These are phyloP conservation scores for Gnetum montanum DNA, from an alignment of 75 land plant genomes.

Conservation along the genomic window DNA sequence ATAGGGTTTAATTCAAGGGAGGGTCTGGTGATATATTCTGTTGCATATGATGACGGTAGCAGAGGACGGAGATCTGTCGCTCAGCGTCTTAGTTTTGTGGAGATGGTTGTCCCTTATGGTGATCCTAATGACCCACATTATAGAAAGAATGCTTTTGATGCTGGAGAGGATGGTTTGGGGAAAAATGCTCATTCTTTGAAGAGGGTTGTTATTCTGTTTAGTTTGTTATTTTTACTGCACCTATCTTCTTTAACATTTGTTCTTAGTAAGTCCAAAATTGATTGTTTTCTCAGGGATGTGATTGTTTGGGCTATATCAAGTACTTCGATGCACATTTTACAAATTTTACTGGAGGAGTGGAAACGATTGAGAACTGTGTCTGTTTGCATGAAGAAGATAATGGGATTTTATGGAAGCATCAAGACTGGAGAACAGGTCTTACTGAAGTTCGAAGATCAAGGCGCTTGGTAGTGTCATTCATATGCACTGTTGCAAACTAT, in stretches of 20 bases:
- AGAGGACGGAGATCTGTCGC: slow-evolving; percentile 91
- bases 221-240: too few species aligned
- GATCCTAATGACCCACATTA: slow-evolving; percentile 98
- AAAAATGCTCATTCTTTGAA: slow-evolving; percentile 96
- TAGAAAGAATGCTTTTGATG: slow-evolving; percentile 99
- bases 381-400: slow-evolving; percentile 98
- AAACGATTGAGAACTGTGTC: slow-evolving; percentile 92
- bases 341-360: slow-evolving; percentile 91
- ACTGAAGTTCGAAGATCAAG: slow-evolving; percentile 92
- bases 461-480: slow-evolving; percentile 80
- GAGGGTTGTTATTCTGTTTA: slow-evolving; percentile 38
- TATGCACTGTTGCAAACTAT: slow-evolving; percentile 97
- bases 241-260: too few species aligned
- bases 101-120: slow-evolving; percentile 99
- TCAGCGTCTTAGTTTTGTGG: slow-evolving; percentile 92
- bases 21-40: slow-evolving; percentile 86
- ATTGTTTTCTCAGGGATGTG: slow-evolving; percentile 73
- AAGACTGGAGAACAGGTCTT: slow-evolving; percentile 97
- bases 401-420: slow-evolving; percentile 97
- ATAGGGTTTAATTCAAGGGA: slow-evolving; percentile 95
- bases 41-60: slow-evolving; percentile 95
- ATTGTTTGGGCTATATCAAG: slow-evolving; percentile 88
- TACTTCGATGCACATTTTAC: slow-evolving; percentile 98
- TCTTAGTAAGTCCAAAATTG: not conserved
- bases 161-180: slow-evolving; percentile 98